Conservation (phyloP, 2,329 filamentous ascomycete genomes). For the Xylariaceae sp. region DNA sequence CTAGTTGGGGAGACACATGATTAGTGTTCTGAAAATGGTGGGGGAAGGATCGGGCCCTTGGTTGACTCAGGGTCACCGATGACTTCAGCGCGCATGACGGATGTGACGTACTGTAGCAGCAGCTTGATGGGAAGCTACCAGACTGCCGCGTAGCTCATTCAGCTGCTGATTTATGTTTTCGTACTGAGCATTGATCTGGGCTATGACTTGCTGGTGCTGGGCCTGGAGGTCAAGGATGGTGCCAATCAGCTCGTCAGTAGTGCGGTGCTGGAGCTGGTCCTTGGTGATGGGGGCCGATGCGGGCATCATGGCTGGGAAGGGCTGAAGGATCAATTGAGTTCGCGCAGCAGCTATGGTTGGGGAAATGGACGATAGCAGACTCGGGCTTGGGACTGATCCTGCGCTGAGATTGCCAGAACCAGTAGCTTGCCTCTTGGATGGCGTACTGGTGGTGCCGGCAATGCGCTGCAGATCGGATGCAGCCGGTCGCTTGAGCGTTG, state of each 20-base stretch:
- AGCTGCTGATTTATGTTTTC: constrained; percentile 33
- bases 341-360: constrained; percentile 6
- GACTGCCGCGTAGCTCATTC: constrained; percentile 30
- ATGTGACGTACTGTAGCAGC: constrained; percentile 29
- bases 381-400: constrained; percentile 21
- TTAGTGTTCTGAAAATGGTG: too few relatives aligned
- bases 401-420: constrained; percentile 16
- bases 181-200: constrained; percentile 32
- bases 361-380: constrained; percentile 12
- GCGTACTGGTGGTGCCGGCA: constrained; percentile 30
- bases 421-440: constrained; percentile 32
- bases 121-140: constrained; percentile 31
- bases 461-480: constrained; percentile 34
- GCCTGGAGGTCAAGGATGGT: constrained; percentile 34
- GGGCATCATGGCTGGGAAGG: constrained; percentile 21
- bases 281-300: constrained; percentile 26
- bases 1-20: constrained; percentile 16
- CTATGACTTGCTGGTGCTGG: constrained; percentile 33
- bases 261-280: constrained; percentile 31
- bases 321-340: constrained; percentile 20
- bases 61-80: too few relatives aligned
- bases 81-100: constrained; percentile 16
- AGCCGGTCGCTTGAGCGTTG: constrained; percentile 31
- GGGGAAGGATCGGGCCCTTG: too few relatives aligned
- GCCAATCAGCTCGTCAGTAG: constrained; percentile 33